Base-by-base conservation (phyloP, 1,139 yeast genomes). In the Debaryomycetaceae sp. region DNA sequence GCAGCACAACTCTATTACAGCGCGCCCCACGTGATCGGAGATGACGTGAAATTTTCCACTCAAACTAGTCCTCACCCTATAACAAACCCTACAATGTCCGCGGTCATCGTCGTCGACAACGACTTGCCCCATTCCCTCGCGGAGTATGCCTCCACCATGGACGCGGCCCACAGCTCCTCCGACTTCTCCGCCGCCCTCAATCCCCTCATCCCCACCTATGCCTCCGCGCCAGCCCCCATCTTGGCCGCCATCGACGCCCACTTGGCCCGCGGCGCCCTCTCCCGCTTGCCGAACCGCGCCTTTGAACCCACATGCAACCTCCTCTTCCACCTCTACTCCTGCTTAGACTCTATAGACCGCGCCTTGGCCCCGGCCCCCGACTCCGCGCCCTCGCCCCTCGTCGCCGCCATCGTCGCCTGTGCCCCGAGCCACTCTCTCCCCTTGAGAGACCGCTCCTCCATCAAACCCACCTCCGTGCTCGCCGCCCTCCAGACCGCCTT, bases 81-180 rank as follows among this genome's bases (percentile, higher is more conserved):
- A n/a, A n/a, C n/a, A n/a, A n/a, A n/a, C n/a, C n/a, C n/a, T n/a
- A n/a, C n/a, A 28, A 62, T 62, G 68, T 53, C 62, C 34, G 62
- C 71, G 25, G 70, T 63, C 37, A 57, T 65, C 40, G 64, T 64
- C 32, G 67, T 64, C 25, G 69, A 65, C 39, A 62, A 53, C 44
- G 67, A 59, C 39, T 50, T 65, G 40, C 51, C 49, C 37, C 65
- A 58, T 43, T 62, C 68, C 27, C 53, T 63, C 34, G 47, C 43
- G 32, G 70, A 64, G 41, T 61, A 58, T 36, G 58, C 56, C 23
- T 58, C 50, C 35, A 55, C 63, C 28, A 49, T 64, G 32, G 69
- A 63, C 38, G 49, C 53, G 10, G 44, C 51, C 29, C 45, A 51
- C 38, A 53, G 50, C 27, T 42, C 44, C 32, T 37, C 44, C 23